A percentile compares a stretch with the other conserved stretches of the same genome.
Conservation (phyloP, 2,329 filamentous ascomycete genomes). For the Stagonosporopsis vannaccii region DNA sequence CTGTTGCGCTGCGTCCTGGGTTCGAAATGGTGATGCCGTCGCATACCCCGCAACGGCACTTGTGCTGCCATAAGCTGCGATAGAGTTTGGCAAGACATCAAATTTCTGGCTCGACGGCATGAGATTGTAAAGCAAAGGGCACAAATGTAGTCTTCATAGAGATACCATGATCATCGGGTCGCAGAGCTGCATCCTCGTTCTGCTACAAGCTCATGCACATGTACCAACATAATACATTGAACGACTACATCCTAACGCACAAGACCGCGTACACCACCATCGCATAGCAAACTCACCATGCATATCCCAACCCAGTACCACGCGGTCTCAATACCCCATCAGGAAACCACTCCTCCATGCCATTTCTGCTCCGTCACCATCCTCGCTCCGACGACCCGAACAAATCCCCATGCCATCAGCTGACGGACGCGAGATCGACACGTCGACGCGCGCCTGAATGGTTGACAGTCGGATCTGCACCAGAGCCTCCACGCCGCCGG, state of each 20-base stretch:
- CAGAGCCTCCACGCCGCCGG: slow-evolving; percentile 2
- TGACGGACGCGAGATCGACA: slow-evolving; percentile 1
- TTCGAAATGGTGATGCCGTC: background rate
- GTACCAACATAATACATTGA: background rate
- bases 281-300: no score
- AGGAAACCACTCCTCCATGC: background rate
- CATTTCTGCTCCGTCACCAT: no score
- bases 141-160: background rate
- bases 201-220: background rate
- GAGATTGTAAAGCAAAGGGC: no score
- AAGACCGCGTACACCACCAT: no score
- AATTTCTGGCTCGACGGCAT: background rate
- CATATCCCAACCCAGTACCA: no score
- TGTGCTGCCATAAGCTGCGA: background rate
- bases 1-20: background rate
- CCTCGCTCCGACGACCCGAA: background rate
- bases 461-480: background rate
- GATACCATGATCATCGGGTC: background rate
- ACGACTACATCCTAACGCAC: no score
- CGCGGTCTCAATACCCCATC: background rate
- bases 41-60: slow-evolving; percentile 1
- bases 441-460: background rate
- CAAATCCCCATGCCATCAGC: background rate
- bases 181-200: background rate
- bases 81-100: background rate